phyloP scores from a whole-genome alignment of 2,329 filamentous ascomycete genomes.

The Xylaria sp. region DNA sequence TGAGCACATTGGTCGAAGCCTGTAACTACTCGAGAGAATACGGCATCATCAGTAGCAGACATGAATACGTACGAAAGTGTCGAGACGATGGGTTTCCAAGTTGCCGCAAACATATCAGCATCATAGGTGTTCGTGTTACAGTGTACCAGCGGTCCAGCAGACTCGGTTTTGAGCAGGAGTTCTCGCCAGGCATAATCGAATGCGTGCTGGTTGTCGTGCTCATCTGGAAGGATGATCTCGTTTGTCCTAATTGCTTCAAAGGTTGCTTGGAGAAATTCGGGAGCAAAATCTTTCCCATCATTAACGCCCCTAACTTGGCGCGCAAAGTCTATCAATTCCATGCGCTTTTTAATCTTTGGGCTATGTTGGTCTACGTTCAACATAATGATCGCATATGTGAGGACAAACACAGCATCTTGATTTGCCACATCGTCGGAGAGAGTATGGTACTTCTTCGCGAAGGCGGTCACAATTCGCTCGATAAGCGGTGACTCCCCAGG shows the following conservation, averaged over 20 bases:
- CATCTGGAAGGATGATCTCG: slow-evolving; percentile 96
- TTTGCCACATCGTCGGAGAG: slow-evolving; percentile 80
- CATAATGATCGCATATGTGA: slow-evolving; percentile 97
- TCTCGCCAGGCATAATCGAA: slow-evolving; percentile 99
- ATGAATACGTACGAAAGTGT: slow-evolving; percentile 98
- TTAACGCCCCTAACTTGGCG: slow-evolving; percentile 93
- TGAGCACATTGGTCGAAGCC: slow-evolving; percentile 97
- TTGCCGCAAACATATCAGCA: slow-evolving; percentile 95
- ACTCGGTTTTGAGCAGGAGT: slow-evolving; percentile 83
- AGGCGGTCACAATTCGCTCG: slow-evolving; percentile 87
- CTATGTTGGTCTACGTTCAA: slow-evolving; percentile 98
- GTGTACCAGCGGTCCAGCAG: slow-evolving; percentile 76
- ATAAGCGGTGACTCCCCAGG: slow-evolving; percentile 94
- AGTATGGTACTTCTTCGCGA: slow-evolving; percentile 84
- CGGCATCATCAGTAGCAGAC: slow-evolving; percentile 95
- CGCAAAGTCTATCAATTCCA: slow-evolving; percentile 84
- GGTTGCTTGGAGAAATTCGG: slow-evolving; percentile 84
- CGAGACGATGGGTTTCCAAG: slow-evolving; percentile 93
- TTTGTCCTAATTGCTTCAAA: slow-evolving; percentile 91
- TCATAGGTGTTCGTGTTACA: slow-evolving; percentile 96
- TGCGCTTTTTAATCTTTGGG: slow-evolving; percentile 88
- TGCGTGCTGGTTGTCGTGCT: slow-evolving; percentile 95
- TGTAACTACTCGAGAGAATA: slow-evolving; percentile 91
- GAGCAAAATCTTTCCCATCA: slow-evolving; percentile 81
- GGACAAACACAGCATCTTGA: slow-evolving; percentile 86